A percentile compares a stretch with the other conserved stretches of the same genome.
phyloP scores from a whole-genome alignment of 140 eudicot genomes.

The Ambrosia hybrid region DNA sequence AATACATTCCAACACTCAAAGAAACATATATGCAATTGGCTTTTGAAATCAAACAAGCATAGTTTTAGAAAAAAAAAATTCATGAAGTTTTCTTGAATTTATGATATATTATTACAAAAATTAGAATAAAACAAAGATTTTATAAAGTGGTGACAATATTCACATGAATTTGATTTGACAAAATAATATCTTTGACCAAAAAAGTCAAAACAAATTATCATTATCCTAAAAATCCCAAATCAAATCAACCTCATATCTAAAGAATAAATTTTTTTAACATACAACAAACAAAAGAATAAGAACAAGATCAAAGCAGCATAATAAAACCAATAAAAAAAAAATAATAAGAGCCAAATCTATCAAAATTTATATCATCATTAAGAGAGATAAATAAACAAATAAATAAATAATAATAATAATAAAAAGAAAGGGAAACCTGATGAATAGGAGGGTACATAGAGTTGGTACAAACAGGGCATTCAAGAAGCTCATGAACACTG shows the following conservation, averaged over 20 bases:
- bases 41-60: slow-evolving; percentile 4
- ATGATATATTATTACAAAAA: neutral
- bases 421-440: slow-evolving; percentile 52
- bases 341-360: slow-evolving; percentile 2
- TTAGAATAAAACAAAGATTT: slow-evolving; percentile 5
- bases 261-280: neutral
- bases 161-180: slow-evolving; percentile 11
- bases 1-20: slow-evolving; percentile 3
- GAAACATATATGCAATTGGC: neutral
- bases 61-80: too few species aligned
- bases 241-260: neutral
- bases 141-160: neutral
- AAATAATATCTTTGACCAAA: slow-evolving; percentile 12
- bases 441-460: slow-evolving; percentile 99
- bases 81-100: slow-evolving; percentile 2
- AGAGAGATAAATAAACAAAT: neutral
- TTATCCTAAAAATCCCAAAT: slow-evolving; percentile 30
- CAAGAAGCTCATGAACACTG: slow-evolving; percentile 97
- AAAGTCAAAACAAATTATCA: slow-evolving; percentile 15
- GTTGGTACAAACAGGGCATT: slow-evolving; percentile 96
- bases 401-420: neutral
- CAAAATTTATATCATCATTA: neutral
- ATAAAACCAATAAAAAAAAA: neutral
- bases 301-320: neutral
- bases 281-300: slow-evolving; percentile 15